Percentiles rank a stretch among this genome's conserved stretches.
phyloP scores from a whole-genome alignment of 805 yeast genomes.

The Kuraishia floccosa region DNA sequence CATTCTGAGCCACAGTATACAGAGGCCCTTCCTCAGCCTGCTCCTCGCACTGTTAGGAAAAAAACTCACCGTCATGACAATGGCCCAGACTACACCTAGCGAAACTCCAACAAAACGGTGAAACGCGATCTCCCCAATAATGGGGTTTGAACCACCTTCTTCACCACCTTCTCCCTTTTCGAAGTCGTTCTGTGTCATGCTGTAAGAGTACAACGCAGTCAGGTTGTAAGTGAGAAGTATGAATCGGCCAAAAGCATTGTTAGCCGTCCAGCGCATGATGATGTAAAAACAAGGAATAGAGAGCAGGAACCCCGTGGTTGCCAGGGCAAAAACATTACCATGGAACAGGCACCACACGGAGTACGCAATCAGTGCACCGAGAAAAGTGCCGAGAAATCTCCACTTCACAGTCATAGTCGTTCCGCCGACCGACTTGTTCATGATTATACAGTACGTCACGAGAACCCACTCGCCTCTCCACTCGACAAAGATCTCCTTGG shows the following conservation, averaged over 20 bases:
- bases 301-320: constrained; percentile 33
- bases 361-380: constrained; percentile 60
- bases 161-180: constrained; percentile 26
- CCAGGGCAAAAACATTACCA: constrained; percentile 41
- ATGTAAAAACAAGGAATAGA: constrained; percentile 40
- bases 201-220: constrained; percentile 67
- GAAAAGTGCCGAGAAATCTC: constrained; percentile 62
- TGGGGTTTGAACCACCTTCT: constrained; percentile 63
- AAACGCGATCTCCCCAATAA: constrained; percentile 63
- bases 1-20: constrained; percentile 66
- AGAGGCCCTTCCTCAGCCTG: constrained; percentile 51
- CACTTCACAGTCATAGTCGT: constrained; percentile 70
- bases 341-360: constrained; percentile 45
- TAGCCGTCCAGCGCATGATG: constrained; percentile 56
- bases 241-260: constrained; percentile 57
- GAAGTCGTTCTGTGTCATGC: constrained; percentile 46
- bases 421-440: constrained; percentile 80
- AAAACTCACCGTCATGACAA: constrained; percentile 51
- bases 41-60: constrained; percentile 71
- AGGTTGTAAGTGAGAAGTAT: constrained; percentile 67
- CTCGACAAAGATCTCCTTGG: constrained; percentile 39
- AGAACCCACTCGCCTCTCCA: constrained; percentile 84
- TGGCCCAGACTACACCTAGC: constrained; percentile 69
- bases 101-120: constrained; percentile 69
- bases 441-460: constrained; percentile 72